Conservation (phyloP, 208 protist genomes). For the Trypanosoma platydactyli region DNA sequence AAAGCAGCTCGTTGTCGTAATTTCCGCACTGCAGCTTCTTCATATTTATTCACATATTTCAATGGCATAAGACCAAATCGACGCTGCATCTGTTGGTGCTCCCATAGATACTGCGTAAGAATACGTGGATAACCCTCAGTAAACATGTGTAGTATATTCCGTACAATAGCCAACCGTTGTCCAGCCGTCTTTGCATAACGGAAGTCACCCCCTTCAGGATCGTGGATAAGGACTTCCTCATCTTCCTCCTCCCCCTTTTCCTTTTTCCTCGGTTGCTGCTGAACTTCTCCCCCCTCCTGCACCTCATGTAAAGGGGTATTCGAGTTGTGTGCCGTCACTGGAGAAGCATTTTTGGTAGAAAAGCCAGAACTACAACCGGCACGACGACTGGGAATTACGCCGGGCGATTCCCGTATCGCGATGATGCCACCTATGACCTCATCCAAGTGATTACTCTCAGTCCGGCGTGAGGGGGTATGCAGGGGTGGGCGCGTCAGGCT, state of each 20-base stretch:
- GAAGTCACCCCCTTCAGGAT: conserved; percentile 88
- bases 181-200: conserved; percentile 43
- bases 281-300: too few relatives aligned
- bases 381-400: conserved; percentile 65
- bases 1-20: conserved; percentile 50
- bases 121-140: conserved; percentile 89
- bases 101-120: conserved; percentile 88
- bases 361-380: background rate
- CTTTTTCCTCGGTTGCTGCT: background rate
- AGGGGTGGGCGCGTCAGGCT: conserved; percentile 15
- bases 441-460: conserved; percentile 2
- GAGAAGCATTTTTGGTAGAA: background rate
- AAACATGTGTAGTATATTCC: conserved; percentile 92
- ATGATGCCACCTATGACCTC: conserved; percentile 33
- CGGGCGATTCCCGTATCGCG: conserved; percentile 58
- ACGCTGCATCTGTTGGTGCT: conserved; percentile 73
- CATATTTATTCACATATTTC: conserved; percentile 82
- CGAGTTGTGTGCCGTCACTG: background rate
- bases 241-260: conserved; percentile 4
- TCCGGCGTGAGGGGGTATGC: background rate
- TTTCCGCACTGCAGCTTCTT: conserved; percentile 66
- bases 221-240: conserved; percentile 69
- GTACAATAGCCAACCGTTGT: conserved; percentile 62
- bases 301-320: background rate
- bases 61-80: conserved; percentile 73